Percentiles rank a stretch among this genome's conserved stretches.
Conservation (phyloP, 2,329 filamentous ascomycete genomes). For the Amauroascus niger region DNA sequence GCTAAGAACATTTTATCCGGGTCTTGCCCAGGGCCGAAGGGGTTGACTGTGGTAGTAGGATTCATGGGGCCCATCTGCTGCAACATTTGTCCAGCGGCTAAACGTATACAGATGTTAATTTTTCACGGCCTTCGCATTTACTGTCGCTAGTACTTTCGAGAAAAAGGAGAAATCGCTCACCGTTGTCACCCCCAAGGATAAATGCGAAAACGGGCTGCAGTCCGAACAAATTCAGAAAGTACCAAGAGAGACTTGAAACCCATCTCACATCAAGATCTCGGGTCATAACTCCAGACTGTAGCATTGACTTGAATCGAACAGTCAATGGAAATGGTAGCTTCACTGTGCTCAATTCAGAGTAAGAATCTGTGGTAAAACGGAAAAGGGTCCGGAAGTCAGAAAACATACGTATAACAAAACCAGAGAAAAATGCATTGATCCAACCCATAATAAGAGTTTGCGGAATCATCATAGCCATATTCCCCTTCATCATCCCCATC, state of each 20-base stretch:
- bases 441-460: conserved; percentile 99
- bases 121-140: not conserved
- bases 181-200: conserved; percentile 88
- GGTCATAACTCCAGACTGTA: conserved; percentile 92
- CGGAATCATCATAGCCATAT: conserved; percentile 99
- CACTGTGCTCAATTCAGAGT: conserved; percentile 44
- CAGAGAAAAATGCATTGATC: conserved; percentile 99
- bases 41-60: conserved; percentile 54
- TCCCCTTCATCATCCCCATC: conserved; percentile 99
- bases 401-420: conserved; percentile 83
- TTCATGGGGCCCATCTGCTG: conserved; percentile 73
- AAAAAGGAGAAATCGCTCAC: conserved; percentile 45
- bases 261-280: conserved; percentile 93
- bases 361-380: conserved; percentile 3
- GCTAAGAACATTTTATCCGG: conserved; percentile 88
- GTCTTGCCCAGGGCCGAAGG: conserved; percentile 88
- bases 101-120: not conserved
- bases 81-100: conserved; percentile 82
- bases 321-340: conserved; percentile 96
- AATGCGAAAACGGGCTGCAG: conserved; percentile 96
- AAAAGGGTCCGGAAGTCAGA: not conserved
- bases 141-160: not conserved
- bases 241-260: conserved; percentile 98
- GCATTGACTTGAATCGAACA: conserved; percentile 98
- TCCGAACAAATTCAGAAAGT: conserved; percentile 94